Conservation (phyloP, 208 protist genomes). For the Leishmania lainsoni region DNA sequence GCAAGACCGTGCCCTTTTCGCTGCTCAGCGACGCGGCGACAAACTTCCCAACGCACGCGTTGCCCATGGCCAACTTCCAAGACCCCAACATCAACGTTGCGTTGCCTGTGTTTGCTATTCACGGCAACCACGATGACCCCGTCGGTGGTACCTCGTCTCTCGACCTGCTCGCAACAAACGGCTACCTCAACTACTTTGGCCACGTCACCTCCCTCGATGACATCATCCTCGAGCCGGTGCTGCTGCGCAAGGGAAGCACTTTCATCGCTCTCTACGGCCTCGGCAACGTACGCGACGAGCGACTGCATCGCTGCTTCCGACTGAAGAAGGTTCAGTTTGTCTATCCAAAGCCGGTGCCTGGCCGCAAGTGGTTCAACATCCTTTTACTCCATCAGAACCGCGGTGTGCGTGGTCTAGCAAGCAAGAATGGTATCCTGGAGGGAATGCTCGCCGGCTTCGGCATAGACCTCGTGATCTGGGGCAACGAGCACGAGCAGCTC, state of each 20-base stretch:
- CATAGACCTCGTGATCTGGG: constrained; percentile 98
- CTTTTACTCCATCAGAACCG: constrained; percentile 98
- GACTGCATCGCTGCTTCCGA: constrained; percentile 96
- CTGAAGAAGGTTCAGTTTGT: constrained; percentile 94
- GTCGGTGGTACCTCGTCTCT: constrained; percentile 94
- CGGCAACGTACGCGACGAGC: constrained; percentile 98
- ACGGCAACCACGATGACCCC: constrained; percentile 99
- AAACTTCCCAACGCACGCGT: constrained; percentile 91
- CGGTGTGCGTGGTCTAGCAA: constrained; percentile 59
- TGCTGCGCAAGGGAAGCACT: constrained; percentile 94
- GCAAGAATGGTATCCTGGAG: constrained; percentile 93
- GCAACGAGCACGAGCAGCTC: constrained; percentile 99
- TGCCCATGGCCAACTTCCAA: constrained; percentile 90
- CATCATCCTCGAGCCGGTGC: constrained; percentile 92
- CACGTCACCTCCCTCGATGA: constrained; percentile 92
- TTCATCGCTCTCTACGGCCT: constrained; percentile 98
- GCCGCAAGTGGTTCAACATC: constrained; percentile 96
- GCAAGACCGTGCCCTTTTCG: constrained; percentile 88
- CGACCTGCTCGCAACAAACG: constrained; percentile 94
- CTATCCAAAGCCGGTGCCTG: constrained; percentile 65
- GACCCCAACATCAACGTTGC: constrained; percentile 98
- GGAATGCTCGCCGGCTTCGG: constrained; percentile 91
- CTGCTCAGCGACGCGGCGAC: constrained; percentile 91
- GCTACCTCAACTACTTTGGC: constrained; percentile 99
- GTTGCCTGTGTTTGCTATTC: constrained; percentile 99